Evolutionary conservation across 2,329 filamentous ascomycete genomes (phyloP).

Genomic region (Cytospora mali): DNA sequence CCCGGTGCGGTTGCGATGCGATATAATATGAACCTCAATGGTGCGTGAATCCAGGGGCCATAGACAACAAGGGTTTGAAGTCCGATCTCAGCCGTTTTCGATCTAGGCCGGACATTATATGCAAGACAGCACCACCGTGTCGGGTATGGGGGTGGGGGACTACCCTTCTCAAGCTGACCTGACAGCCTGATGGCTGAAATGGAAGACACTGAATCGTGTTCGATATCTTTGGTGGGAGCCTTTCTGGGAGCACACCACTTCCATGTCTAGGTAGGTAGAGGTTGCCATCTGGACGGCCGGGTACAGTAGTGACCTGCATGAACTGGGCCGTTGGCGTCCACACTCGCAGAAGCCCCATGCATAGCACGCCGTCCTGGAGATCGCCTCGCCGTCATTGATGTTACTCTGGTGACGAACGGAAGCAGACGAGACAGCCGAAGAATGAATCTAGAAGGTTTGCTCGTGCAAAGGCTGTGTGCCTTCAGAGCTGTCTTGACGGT

Average conservation of each 20-base stretch:
- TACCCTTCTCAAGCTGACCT: neutral
- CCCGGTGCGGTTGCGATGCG: neutral
- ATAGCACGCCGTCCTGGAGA: neutral
- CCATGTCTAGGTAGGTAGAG: neutral
- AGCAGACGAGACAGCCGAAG: neutral
- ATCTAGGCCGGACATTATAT: neutral
- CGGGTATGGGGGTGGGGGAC: neutral
- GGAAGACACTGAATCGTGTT: neutral
- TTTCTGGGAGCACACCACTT: neutral
- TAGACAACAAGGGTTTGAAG: neutral
- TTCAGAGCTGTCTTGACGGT: neutral
- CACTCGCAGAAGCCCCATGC: slow-evolving; percentile 6
- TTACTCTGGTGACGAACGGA: neutral
- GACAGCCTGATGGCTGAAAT: too few species aligned
- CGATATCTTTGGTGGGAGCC: neutral
- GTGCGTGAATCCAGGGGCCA: neutral
- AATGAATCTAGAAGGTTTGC: neutral
- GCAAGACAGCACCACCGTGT: neutral
- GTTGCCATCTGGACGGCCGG: neutral
- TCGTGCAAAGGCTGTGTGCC: neutral
- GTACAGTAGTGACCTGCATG: neutral
- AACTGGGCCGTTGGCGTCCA: neutral
- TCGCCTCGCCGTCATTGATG: slow-evolving; percentile 2
- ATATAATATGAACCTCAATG: neutral
- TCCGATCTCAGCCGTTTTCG: neutral